Conservation (phyloP, 441 rosid genomes). For the Gossypium aridum region DNA sequence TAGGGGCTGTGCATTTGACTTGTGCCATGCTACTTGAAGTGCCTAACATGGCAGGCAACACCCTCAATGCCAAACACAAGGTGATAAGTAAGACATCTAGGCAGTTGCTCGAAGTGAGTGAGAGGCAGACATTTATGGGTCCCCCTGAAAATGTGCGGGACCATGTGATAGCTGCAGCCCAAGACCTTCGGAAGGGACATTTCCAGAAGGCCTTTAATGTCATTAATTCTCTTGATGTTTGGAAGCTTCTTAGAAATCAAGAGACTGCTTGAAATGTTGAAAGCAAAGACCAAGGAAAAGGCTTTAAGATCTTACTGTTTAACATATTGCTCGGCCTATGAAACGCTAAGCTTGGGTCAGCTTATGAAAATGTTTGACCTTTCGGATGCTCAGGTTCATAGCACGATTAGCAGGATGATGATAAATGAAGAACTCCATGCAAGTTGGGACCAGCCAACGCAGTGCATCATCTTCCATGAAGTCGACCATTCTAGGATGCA, state of each 20-base stretch:
- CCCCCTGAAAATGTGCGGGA: too few relatives aligned
- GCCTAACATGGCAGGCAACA: slow-evolving; percentile 61
- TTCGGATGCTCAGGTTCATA: slow-evolving; percentile 33
- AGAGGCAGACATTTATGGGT: slow-evolving; percentile 53
- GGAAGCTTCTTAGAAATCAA: slow-evolving; percentile 47
- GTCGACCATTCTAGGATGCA: slow-evolving; percentile 60
- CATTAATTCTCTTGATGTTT: slow-evolving; percentile 47
- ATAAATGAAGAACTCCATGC: slow-evolving; percentile 64
- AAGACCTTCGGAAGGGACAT: too few relatives aligned
- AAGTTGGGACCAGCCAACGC: slow-evolving; percentile 82
- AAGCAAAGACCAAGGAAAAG: slow-evolving; percentile 56
- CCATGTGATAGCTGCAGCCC: too few relatives aligned
- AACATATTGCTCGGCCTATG: slow-evolving; percentile 40
- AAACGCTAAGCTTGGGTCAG: slow-evolving; percentile 44
- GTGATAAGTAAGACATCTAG: slow-evolving; percentile 61
- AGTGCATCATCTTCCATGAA: slow-evolving; percentile 59
- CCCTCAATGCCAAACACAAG: slow-evolving; percentile 40
- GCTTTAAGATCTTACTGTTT: slow-evolving; percentile 56
- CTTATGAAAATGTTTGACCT: slow-evolving; percentile 54
- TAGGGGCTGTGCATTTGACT: slow-evolving; percentile 57
- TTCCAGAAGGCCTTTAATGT: slow-evolving; percentile 35
- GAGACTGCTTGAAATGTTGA: slow-evolving; percentile 46
- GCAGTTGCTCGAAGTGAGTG: slow-evolving; percentile 49
- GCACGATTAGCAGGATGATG: slow-evolving; percentile 54
- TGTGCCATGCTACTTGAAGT: slow-evolving; percentile 72